Evolutionary conservation across 176 grass and related monocot species (phyloP), one percentile per base, ranked within the genome.

Genomic region (Triticum monococcum): DNA sequence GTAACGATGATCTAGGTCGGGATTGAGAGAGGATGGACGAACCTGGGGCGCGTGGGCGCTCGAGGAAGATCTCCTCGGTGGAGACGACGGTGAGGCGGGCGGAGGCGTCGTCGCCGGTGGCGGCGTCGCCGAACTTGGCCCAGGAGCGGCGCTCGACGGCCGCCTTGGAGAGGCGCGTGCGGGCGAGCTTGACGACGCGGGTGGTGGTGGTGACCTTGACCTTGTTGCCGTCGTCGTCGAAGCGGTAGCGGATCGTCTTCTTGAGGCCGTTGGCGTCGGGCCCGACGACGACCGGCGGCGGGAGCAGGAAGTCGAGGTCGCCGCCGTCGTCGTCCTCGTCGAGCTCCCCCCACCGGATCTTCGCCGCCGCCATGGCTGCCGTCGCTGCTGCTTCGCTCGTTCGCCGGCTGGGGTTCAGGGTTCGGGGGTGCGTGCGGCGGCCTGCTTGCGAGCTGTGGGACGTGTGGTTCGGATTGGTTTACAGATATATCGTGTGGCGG

Each of bases 151-250:
- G 72, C 72, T 75, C 72, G 41, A 75, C 72, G 72, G 72, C 72
- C 41, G 72, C 23, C 72, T 75, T 75, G 72, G 72, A 75, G 41
- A 75, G 23, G 23, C 72, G 71, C 71, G 71, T 40, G 12, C 40
- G 22, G n/a, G 71, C 71, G 71, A 74, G 71, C 71, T 25, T 74
- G 23, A 40, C 86, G 75, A 95, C 92, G 50, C 89, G 92, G 17
- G 89, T 93, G 70, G 92, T 95, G 56, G 91, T 97, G 43, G 89
- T 91, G n/a, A 97, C 91, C 87, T 89, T 88, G 33, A 97, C 91
- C 86, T 92, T 92, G 83, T 93, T 98, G 26, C 89, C 89, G 2
- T 93, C 88, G 18, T 98, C 95, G 68, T 98, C 93, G 81, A 98
- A 93, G 25, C 88, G 70, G 72, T 95, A 98, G 86, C 93, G 93